Evolutionary conservation across 345 rosid genomes (phyloP).

Genomic region (Cochlearia excelsa): DNA sequence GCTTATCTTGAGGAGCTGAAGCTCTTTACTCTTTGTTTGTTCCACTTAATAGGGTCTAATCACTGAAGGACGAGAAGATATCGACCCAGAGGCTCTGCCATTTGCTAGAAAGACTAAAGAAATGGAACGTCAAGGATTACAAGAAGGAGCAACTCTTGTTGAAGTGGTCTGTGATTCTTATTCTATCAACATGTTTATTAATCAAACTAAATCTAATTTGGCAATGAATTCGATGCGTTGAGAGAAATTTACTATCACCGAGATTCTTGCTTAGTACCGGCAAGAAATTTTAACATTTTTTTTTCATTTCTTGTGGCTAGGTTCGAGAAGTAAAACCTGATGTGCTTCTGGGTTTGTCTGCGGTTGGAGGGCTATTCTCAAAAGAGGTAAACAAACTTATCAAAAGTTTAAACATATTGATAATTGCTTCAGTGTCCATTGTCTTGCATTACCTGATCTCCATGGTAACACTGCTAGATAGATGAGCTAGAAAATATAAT

Average conservation of each 20-base stretch:
- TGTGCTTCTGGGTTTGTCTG: conserved; percentile 98
- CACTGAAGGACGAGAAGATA: conserved; percentile 71
- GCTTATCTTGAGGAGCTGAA: conserved; percentile 44
- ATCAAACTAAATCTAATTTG: conserved; percentile 8
- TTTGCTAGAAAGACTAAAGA: conserved; percentile 81
- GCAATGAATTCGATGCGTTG: conserved; percentile 15
- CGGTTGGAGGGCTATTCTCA: conserved; percentile 97
- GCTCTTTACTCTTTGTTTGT: conserved; percentile 22
- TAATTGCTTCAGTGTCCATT: conserved; percentile 4
- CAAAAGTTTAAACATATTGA: conserved; percentile 6
- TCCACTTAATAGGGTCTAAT: conserved; percentile 69
- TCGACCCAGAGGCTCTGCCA: conserved; percentile 77
- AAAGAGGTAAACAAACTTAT: conserved; percentile 60
- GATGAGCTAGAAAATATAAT: conserved; percentile 12
- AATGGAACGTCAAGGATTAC: conserved; percentile 80
- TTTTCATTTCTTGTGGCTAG: conserved; percentile 41
- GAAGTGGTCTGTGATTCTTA: conserved; percentile 64
- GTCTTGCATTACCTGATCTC: conserved; percentile 6
- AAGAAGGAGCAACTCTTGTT: conserved; percentile 79
- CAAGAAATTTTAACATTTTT: conserved; percentile 21
- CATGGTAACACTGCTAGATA: conserved; percentile 8
- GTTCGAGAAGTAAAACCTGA: conserved; percentile 93
- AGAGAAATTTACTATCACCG: not conserved
- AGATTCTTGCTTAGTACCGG: not conserved
- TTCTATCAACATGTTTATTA: not conserved